A percentile compares a stretch with the other conserved stretches of the same genome.
Conservation (phyloP, 1,284 basidiomycete species). For the Kalmanozyma brasiliensis region DNA sequence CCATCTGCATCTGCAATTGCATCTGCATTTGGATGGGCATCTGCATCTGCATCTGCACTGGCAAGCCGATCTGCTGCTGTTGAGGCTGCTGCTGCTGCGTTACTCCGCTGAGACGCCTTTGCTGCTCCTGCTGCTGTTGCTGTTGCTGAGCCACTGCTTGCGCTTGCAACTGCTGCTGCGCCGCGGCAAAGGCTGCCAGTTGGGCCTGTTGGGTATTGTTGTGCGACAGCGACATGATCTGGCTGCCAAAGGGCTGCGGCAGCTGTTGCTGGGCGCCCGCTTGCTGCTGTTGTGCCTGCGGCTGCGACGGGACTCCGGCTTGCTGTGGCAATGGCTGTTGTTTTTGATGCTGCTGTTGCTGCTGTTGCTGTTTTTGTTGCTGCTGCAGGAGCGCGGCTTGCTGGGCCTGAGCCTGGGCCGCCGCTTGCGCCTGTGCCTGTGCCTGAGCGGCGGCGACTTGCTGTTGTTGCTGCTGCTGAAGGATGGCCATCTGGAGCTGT, state of each 20-base stretch:
- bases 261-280: slow-evolving; percentile 28
- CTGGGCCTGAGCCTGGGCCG: slow-evolving; percentile 46
- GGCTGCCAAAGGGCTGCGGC: slow-evolving; percentile 38
- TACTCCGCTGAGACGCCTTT: slow-evolving; percentile 30
- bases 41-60: slow-evolving; percentile 43
- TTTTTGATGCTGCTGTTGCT: slow-evolving; percentile 47
- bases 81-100: slow-evolving; percentile 37
- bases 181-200: slow-evolving; percentile 41
- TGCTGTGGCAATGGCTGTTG: slow-evolving; percentile 31
- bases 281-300: slow-evolving; percentile 33
- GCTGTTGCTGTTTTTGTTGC: slow-evolving; percentile 54
- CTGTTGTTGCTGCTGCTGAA: slow-evolving; percentile 49
- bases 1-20: slow-evolving; percentile 54
- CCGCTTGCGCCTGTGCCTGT: slow-evolving; percentile 30
- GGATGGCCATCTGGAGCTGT: slow-evolving; percentile 44
- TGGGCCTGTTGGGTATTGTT: slow-evolving; percentile 44
- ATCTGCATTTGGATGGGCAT: slow-evolving; percentile 50
- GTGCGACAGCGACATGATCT: slow-evolving; percentile 42
- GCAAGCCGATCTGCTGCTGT: slow-evolving; percentile 48
- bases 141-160: slow-evolving; percentile 22
- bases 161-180: slow-evolving; percentile 49
- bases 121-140: slow-evolving; percentile 27
- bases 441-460: slow-evolving; percentile 25
- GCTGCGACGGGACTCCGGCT: neutral
- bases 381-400: slow-evolving; percentile 51